A percentile compares a stretch with the other conserved stretches of the same genome.
Evolutionary conservation across 805 yeast genomes (phyloP).

Genomic region (Metschnikowia corniflorae): DNA sequence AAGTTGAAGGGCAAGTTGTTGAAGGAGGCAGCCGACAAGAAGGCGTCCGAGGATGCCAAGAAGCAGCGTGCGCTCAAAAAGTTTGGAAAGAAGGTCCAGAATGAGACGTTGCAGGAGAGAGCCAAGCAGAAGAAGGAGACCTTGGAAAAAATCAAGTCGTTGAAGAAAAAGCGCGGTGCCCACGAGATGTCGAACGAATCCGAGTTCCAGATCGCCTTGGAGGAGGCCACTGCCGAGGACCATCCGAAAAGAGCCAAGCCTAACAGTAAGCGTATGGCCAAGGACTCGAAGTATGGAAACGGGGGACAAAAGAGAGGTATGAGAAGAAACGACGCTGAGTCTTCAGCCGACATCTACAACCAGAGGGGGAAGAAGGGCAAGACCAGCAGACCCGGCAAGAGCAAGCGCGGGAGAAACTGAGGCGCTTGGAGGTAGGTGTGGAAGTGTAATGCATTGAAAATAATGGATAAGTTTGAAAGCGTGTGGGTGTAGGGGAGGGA

Average conservation of each 20-base stretch:
- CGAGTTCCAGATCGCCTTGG: conserved; percentile 83
- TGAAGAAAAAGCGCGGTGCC: conserved; percentile 82
- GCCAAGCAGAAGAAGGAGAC: conserved; percentile 90
- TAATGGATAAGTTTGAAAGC: no score
- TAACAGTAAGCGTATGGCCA: conserved; percentile 64
- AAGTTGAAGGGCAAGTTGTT: conserved; percentile 77
- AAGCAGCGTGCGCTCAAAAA: conserved; percentile 93
- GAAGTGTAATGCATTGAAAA: no score
- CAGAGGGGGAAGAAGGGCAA: conserved; percentile 20
- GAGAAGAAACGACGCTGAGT: conserved; percentile 69
- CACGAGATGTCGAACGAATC: conserved; percentile 70
- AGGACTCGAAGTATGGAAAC: conserved; percentile 67
- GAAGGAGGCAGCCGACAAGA: conserved; percentile 76
- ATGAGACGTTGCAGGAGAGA: conserved; percentile 88
- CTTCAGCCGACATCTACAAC: conserved; percentile 56
- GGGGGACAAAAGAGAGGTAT: conserved; percentile 77
- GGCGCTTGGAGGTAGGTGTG: no score
- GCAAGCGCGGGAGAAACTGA: conserved; percentile 30
- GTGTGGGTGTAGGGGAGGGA: no score
- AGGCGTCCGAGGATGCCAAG: conserved; percentile 89
- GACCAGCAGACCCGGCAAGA: conserved; percentile 40
- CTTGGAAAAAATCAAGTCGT: conserved; percentile 82
- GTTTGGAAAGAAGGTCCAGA: conserved; percentile 95
- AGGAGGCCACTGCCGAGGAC: conserved; percentile 75
- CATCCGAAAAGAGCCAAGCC: conserved; percentile 50